Conservation (phyloP, 2,329 filamentous ascomycete species). For the Fusarium sp. region DNA sequence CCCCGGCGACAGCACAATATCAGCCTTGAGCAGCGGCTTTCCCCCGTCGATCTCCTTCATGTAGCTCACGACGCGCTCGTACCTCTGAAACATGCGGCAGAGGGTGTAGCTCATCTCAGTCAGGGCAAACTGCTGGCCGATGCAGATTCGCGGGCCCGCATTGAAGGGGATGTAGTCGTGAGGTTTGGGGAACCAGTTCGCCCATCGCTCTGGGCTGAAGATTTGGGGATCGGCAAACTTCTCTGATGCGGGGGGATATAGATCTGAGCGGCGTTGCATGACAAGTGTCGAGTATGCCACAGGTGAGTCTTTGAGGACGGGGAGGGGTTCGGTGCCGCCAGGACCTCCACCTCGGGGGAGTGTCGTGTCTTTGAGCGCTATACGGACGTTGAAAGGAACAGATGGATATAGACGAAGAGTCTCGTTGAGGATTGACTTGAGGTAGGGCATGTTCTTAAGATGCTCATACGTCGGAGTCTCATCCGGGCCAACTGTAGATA, state of each 20-base stretch:
- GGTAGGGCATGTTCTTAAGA: constrained; percentile 89
- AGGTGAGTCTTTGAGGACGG: constrained; percentile 73
- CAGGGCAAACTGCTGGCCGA: constrained; percentile 85
- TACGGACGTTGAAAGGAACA: constrained; percentile 83
- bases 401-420: constrained; percentile 81
- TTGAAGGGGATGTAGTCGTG: constrained; percentile 84
- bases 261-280: constrained; percentile 77
- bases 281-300: constrained; percentile 76
- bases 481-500: constrained; percentile 72
- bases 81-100: constrained; percentile 78
- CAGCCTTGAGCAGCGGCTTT: constrained; percentile 64
- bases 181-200: constrained; percentile 69
- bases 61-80: constrained; percentile 70
- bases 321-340: constrained; percentile 71
- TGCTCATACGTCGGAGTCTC: constrained; percentile 78
- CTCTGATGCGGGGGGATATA: constrained; percentile 66
- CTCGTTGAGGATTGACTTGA: constrained; percentile 80
- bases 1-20: constrained; percentile 70
- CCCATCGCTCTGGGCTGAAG: constrained; percentile 78
- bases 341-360: constrained; percentile 78
- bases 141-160: constrained; percentile 78
- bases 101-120: constrained; percentile 82
- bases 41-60: constrained; percentile 68
- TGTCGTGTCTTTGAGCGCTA: constrained; percentile 78
- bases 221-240: constrained; percentile 59